Conservation (phyloP, 164 flowering plant species). For the Dillenia suffruticosa region DNA sequence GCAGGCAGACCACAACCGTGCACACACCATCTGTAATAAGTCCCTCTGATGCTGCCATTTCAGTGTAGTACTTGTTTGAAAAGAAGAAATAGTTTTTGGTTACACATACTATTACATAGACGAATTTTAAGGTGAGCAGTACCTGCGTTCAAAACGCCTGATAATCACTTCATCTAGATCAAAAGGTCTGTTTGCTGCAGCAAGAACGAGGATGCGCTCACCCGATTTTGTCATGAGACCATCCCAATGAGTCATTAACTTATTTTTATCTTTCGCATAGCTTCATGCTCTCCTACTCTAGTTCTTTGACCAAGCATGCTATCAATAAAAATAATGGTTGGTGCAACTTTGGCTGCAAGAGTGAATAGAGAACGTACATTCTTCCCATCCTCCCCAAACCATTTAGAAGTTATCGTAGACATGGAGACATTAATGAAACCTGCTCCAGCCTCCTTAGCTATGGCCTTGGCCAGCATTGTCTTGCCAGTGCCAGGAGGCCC, state of each 20-base stretch:
- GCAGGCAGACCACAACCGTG: too few species aligned
- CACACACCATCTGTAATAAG: too few species aligned
- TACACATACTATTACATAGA: too few species aligned
- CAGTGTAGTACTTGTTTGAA: too few species aligned
- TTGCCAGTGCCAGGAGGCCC: slow-evolving; percentile 99
- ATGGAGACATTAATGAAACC: slow-evolving; percentile 97
- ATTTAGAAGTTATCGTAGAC: slow-evolving; percentile 95
- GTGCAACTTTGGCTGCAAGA: slow-evolving; percentile 90
- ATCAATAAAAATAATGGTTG: slow-evolving; percentile 92
- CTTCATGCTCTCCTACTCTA: slow-evolving; percentile 91
- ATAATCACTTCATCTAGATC: slow-evolving; percentile 99
- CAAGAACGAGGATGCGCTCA: slow-evolving; percentile 85
- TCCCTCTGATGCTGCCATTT: too few species aligned
- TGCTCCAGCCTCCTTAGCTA: slow-evolving; percentile 95
- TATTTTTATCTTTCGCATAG: slow-evolving; percentile 97
- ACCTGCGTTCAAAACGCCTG: slow-evolving; percentile 95
- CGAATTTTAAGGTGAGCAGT: slow-evolving; percentile 1
- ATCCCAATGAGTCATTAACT: slow-evolving; percentile 99
- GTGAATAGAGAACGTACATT: slow-evolving; percentile 90
- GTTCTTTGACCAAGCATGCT: slow-evolving; percentile 97
- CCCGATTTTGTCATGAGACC: slow-evolving; percentile 79
- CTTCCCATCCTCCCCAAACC: slow-evolving; percentile 99
- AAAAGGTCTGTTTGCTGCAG: slow-evolving; percentile 95
- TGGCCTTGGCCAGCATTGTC: slow-evolving; percentile 98
- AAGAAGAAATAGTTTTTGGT: too few species aligned